These are phyloP conservation scores for Rhodomyrtus tomentosa DNA, from an alignment of 345 rosid species.

Conservation along the genomic window DNA sequence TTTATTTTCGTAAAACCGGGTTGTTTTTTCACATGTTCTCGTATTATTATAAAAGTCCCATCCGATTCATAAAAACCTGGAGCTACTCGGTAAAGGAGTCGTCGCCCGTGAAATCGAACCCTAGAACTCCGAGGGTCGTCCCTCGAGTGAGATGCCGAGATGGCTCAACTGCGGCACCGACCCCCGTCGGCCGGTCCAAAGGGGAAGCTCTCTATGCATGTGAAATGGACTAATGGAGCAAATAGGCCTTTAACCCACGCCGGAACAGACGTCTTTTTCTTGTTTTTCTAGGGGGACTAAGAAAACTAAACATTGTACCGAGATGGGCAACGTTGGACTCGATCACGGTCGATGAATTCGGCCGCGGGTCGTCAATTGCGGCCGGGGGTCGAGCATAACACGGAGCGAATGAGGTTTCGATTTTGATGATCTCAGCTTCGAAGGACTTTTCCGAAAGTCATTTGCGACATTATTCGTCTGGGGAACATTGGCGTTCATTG, in stretches of 20 bases:
- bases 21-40: too few relatives aligned
- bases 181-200: not conserved
- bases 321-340: not conserved
- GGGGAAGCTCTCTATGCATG: not conserved
- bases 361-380: fast-evolving
- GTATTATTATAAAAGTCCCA: not conserved
- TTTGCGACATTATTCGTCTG: fast-evolving
- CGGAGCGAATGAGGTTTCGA: not conserved
- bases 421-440: not conserved
- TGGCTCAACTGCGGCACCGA: not conserved
- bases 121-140: not conserved
- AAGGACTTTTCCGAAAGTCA: not conserved
- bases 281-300: not conserved
- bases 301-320: not conserved
- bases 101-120: too few relatives aligned
- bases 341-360: not conserved
- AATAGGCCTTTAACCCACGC: not conserved
- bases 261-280: not conserved
- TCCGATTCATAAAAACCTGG: not conserved
- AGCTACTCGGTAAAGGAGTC: too few relatives aligned
- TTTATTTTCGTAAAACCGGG: not conserved
- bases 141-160: not conserved
- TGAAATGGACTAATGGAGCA: not conserved
- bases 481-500: not conserved
- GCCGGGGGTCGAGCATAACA: not conserved